Conservation (phyloP, 148 eudicot species). For the Vaccinium corymbosum region DNA sequence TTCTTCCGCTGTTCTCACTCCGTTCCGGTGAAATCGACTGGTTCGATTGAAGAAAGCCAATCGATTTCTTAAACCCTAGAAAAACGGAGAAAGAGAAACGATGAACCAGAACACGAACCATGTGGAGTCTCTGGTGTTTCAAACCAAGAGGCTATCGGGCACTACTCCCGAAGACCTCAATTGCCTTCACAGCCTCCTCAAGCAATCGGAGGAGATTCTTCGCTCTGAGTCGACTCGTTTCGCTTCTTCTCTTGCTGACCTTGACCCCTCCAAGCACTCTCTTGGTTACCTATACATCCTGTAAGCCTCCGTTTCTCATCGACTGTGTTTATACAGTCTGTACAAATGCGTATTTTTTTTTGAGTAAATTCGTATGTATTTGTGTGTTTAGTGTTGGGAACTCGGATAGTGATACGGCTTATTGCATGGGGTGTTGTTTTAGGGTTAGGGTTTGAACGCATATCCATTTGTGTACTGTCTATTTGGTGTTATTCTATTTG, state of each 20-base stretch:
- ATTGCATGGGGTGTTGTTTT: neutral
- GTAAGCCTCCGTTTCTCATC: slow-evolving; percentile 27
- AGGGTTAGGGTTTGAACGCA: neutral
- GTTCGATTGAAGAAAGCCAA: neutral
- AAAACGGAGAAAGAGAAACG: neutral
- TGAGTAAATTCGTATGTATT: neutral
- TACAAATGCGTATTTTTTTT: neutral
- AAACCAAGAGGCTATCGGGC: slow-evolving; percentile 70
- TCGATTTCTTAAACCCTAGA: neutral
- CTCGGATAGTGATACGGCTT: neutral
- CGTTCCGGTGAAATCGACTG: neutral
- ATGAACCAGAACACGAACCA: slow-evolving; percentile 46
- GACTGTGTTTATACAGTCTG: neutral
- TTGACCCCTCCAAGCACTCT: slow-evolving; percentile 70
- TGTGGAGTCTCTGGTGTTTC: slow-evolving; percentile 57
- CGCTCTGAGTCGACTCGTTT: slow-evolving; percentile 47
- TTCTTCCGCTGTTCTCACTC: neutral
- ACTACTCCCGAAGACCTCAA: slow-evolving; percentile 33
- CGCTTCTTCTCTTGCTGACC: slow-evolving; percentile 41
- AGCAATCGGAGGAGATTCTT: slow-evolving; percentile 57
- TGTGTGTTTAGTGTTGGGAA: neutral
- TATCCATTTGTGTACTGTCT: neutral
- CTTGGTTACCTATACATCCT: slow-evolving; percentile 79
- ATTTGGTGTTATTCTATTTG: neutral
- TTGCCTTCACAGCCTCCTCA: slow-evolving; percentile 53